Evolutionary conservation across 257 asterid genomes (phyloP), one percentile per base, ranked within the genome.

Genomic region (Solanum megistacrolobum): DNA sequence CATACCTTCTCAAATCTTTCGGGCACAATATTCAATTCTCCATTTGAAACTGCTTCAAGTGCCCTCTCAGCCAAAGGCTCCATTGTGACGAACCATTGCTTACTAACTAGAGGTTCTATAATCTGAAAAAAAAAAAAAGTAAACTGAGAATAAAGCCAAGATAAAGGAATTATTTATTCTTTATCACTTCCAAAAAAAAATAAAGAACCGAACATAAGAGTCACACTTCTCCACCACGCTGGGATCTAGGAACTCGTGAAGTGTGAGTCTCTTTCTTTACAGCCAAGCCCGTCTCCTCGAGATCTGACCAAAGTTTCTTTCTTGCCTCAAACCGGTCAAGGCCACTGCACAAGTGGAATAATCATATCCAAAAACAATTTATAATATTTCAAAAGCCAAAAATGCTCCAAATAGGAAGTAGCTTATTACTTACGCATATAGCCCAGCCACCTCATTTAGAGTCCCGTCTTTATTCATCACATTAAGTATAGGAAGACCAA

Each of bases 301-400:
- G 99, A 60, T 94, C 99, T 39, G 98, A 88, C 99, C 99, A 97
- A 85, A 97, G 93, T 90, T 97, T 97, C 91, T 94, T 91, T 69
- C 99, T 95, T 90, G 98, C 99, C 94, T 96, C 99, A 91, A 97
- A 97, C 89, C 99, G 99, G 92, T 97, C 99, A 88, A 97, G 98
- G 87, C 99, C 99, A 89, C 99, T 97, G 89, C 87, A 89, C 75
- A 39, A 89, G 83, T 65, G 73, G 60, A 88, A 73, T 82, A 73
- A 91, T 87, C 86, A 76, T 88, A 91, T 83, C 12, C 88, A 62
- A 83, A 83, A 76, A 72, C 55, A 46, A 41, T 72, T 71, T 14
- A 65, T 73, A 83, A 55, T 88, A 69, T 72, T 89, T 72, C 48
- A 86, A 86, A 83, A 76, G 86, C 87, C 58, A 89, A 85, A 38